phyloP scores from a whole-genome alignment of 768 basidiomycete species.

The Macrolepiota fuliginosa region DNA sequence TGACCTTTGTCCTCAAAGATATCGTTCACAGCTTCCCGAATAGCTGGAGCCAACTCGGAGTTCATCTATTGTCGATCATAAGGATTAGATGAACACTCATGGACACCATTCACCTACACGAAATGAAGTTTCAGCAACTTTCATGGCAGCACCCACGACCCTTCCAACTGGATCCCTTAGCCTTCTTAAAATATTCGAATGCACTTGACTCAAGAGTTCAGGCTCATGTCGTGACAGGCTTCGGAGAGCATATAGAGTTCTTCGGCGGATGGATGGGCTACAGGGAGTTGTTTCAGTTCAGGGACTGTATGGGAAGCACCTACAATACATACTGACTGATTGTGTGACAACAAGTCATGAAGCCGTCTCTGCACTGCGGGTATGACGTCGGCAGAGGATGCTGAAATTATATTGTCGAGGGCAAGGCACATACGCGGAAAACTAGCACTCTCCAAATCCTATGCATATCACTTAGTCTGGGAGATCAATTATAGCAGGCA shows the following conservation, averaged over 20 bases:
- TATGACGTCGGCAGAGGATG: conserved; percentile 63
- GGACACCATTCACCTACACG: neutral
- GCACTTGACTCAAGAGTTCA: conserved; percentile 43
- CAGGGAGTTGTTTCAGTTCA: conserved; percentile 16
- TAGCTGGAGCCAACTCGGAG: neutral
- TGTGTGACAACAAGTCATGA: conserved; percentile 64
- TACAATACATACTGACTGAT: conserved; percentile 62
- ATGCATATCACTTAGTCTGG: conserved; percentile 1
- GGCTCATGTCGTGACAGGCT: conserved; percentile 46
- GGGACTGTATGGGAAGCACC: conserved; percentile 5
- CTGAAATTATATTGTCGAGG: conserved; percentile 63
- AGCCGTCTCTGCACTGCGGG: conserved; percentile 74
- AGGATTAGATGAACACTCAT: neutral
- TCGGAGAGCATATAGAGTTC: conserved; percentile 58
- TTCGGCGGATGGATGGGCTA: conserved; percentile 59
- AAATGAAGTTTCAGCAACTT: conserved; percentile 22
- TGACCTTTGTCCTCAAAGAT: conserved; percentile 1
- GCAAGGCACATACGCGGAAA: conserved; percentile 66
- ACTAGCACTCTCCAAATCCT: conserved; percentile 71
- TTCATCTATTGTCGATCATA: neutral
- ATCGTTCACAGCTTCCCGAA: conserved; percentile 2
- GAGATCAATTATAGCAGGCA: neutral
- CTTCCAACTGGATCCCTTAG: conserved; percentile 40
- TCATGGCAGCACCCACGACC: conserved; percentile 47
- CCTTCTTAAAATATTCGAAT: conserved; percentile 34